Percentiles rank a stretch among this genome's conserved stretches.
Conservation (phyloP, 1,139 yeast genomes). For the Petasospora rhodanensis region DNA sequence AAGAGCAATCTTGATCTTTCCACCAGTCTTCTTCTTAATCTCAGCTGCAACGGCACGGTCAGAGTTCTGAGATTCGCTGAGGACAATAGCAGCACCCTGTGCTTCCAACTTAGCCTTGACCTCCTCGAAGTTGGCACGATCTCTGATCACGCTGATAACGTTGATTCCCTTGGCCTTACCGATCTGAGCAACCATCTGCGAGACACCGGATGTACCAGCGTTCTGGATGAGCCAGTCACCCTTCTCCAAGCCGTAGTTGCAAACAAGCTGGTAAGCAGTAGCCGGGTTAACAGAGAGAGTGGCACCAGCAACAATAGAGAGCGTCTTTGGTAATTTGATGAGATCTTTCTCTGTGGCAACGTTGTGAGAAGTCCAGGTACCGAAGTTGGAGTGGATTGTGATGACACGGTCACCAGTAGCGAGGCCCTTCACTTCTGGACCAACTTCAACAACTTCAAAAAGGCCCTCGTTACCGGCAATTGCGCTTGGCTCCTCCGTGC, state of each 20-base stretch:
- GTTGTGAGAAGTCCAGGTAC: conserved; percentile 94
- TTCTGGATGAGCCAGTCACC: conserved; percentile 97
- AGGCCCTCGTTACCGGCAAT: conserved; percentile 94
- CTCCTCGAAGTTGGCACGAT: conserved; percentile 68
- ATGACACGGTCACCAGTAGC: conserved; percentile 84
- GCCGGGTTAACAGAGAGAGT: conserved; percentile 89
- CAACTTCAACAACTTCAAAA: conserved; percentile 74
- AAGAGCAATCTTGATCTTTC: conserved; percentile 65
- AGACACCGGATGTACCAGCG: conserved; percentile 95
- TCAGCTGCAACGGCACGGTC: conserved; percentile 60
- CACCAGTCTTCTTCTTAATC: conserved; percentile 60
- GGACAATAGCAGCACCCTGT: conserved; percentile 86
- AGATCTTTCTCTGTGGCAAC: conserved; percentile 47
- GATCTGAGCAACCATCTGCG: conserved; percentile 88
- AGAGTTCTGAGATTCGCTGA: conserved; percentile 79
- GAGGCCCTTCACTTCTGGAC: conserved; percentile 42
- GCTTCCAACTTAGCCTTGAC: conserved; percentile 42
- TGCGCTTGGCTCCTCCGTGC: conserved; percentile 60
- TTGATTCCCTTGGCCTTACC: conserved; percentile 75
- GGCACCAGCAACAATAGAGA: conserved; percentile 68
- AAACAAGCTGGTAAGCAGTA: conserved; percentile 88
- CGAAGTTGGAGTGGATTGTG: conserved; percentile 78
- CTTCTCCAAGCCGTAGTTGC: conserved; percentile 55
- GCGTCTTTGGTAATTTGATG: conserved; percentile 44
- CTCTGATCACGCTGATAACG: conserved; percentile 84